Conservation (phyloP, 345 rosid species). For the Ricinus communis region DNA sequence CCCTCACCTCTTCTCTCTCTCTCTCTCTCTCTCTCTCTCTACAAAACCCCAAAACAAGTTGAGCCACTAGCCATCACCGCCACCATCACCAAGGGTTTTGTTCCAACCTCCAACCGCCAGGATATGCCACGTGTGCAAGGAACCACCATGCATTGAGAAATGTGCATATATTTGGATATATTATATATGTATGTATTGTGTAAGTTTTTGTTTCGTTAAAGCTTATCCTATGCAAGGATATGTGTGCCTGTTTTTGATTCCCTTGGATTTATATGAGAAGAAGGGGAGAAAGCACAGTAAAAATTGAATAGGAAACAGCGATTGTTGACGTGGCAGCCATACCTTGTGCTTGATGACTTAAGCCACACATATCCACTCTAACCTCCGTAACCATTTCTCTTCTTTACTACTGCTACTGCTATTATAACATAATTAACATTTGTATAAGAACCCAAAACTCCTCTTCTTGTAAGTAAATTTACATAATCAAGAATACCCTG, state of each 20-base stretch:
- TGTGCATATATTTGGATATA: constrained; percentile 16
- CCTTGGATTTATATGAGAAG: constrained; percentile 8
- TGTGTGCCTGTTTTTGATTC: background rate
- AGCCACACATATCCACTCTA: background rate
- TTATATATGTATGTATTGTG: no score
- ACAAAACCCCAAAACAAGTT: no score
- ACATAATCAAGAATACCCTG: background rate
- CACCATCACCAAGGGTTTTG: background rate
- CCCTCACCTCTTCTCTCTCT: no score
- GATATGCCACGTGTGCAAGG: constrained; percentile 6
- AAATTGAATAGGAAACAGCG: background rate
- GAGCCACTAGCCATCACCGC: background rate
- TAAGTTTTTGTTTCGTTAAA: no score
- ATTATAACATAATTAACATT: background rate
- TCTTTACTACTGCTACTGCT: no score
- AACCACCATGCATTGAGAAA: constrained; percentile 15
- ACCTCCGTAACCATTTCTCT: background rate
- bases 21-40: background rate
- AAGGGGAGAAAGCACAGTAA: background rate
- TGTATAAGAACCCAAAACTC: background rate
- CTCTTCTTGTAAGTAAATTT: background rate
- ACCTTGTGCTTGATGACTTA: background rate
- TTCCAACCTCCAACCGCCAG: background rate
- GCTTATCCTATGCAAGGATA: constrained; percentile 27
- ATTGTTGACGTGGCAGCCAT: constrained; percentile 34